These are phyloP conservation scores for Colletotrichum sp. DNA, from an alignment of 2,329 filamentous ascomycete genomes.

Conservation along the genomic window DNA sequence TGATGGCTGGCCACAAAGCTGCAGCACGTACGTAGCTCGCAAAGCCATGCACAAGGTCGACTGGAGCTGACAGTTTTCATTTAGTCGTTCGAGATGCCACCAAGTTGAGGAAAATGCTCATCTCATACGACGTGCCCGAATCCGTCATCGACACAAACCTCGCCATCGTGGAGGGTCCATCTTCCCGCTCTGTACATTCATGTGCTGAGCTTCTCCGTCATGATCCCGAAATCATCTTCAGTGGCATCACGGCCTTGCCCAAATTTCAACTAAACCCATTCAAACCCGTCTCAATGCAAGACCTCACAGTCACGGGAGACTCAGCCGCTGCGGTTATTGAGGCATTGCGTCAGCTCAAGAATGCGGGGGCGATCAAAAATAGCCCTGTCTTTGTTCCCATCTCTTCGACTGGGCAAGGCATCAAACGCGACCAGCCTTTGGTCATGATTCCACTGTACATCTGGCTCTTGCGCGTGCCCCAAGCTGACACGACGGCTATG, in stretches of 20 bases:
- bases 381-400: neutral
- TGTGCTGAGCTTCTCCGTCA: neutral
- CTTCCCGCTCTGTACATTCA: neutral
- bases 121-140: neutral
- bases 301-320: neutral
- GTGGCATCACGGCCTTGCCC: neutral
- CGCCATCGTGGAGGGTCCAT: neutral
- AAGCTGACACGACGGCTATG: neutral
- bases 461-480: neutral
- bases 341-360: neutral
- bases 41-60: neutral
- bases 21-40: neutral
- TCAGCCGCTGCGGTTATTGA: neutral
- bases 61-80: neutral
- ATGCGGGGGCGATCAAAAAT: neutral
- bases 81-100: neutral
- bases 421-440: neutral
- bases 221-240: neutral
- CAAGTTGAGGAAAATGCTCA: neutral
- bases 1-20: neutral
- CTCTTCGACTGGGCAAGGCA: neutral
- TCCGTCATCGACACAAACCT: neutral
- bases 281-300: slow-evolving; percentile 1
- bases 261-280: slow-evolving; percentile 3
- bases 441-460: neutral